Conservation (phyloP, 805 yeast genomes). For the Deakozyma indianensis region DNA sequence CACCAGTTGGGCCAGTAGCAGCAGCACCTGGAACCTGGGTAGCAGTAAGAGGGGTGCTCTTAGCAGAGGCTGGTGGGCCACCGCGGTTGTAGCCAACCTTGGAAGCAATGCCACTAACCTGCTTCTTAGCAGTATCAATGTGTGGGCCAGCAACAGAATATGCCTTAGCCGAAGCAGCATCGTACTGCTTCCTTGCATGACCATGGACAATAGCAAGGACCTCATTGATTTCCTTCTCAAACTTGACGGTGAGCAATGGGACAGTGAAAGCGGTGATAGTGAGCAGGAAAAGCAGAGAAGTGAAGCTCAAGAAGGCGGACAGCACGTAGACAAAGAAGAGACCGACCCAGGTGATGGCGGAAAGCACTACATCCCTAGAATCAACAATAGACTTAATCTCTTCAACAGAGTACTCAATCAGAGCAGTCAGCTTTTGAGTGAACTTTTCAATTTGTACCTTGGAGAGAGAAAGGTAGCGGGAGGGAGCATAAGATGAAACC, state of each 20-base stretch:
- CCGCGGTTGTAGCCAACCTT: constrained; percentile 20
- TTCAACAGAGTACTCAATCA: constrained; percentile 25
- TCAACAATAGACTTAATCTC: constrained; percentile 31
- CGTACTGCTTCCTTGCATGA: constrained; percentile 14
- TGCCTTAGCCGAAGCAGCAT: constrained; percentile 13
- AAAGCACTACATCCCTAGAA: constrained; percentile 23
- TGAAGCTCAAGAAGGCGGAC: constrained; percentile 62
- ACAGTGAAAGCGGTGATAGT: constrained; percentile 54
- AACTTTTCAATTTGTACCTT: constrained; percentile 24
- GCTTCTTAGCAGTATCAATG: constrained; percentile 17
- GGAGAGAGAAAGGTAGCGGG: constrained; percentile 28
- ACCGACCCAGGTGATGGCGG: constrained; percentile 57
- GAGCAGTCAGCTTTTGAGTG: constrained; percentile 27
- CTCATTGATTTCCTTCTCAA: constrained; percentile 66
- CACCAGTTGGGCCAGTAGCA: constrained; percentile 9
- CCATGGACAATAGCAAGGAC: constrained; percentile 12
- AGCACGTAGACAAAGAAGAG: constrained; percentile 55
- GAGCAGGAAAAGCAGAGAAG: constrained; percentile 44
- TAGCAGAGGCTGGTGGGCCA: constrained; percentile 17
- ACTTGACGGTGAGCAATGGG: constrained; percentile 59
- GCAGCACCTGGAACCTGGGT: constrained; percentile 15
- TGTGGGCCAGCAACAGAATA: constrained; percentile 23
- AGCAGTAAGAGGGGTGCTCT: constrained; percentile 8
- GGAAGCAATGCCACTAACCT: constrained; percentile 9
- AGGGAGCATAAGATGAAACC: constrained; percentile 61